Evolutionary conservation across 768 basidiomycete genomes (phyloP), one percentile per base, ranked within the genome.

Genomic region (Lentinula sp.): DNA sequence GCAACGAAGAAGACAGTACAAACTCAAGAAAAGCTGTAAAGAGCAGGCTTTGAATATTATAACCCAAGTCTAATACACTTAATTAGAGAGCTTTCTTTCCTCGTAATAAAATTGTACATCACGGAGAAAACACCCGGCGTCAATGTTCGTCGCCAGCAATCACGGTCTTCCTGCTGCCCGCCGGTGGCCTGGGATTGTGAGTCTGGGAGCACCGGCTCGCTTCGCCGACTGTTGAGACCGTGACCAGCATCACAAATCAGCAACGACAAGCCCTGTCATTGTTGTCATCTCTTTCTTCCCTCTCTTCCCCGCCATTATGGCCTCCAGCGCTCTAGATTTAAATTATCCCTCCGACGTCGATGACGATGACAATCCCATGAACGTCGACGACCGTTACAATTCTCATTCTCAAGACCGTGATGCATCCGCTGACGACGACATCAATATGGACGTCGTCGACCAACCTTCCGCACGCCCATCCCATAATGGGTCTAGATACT

Each of bases 321-420:
- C 73, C 67, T 74, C 74, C 67, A 40, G 23, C 40, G 75, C 76
- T 65, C 82, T 84, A 71, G 75, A 76, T 72, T 80, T 84, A 71
- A 76, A 76, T 73, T 87, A 85, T 60, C 70, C 73, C 66, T 82
- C 84, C 76, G 80, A 78, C 74, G 80, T 76, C 63, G 76, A 77
- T 63, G 74, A 76, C 67, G 72, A 70, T 64, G 67, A 80, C 70
- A 75, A 85, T 67, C 83, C 84, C 70, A 89, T 90, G 88, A 80
- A 87, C 69, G 73, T 89, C 74, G 87, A 89, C 79, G 84, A 83
- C 62, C 83, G 83, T 70, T 67, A 72, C 64, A 79, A 80, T 73
- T 70, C 73, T 67, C 73, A 71, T 45, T 72, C 73, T 58, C 72
- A 72, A 57, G 82, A 81, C 65, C 75, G 77, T 61, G 86, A 86